Conservation (phyloP, 2,329 filamentous ascomycete species). For the Rhynchosporium agropyri region DNA sequence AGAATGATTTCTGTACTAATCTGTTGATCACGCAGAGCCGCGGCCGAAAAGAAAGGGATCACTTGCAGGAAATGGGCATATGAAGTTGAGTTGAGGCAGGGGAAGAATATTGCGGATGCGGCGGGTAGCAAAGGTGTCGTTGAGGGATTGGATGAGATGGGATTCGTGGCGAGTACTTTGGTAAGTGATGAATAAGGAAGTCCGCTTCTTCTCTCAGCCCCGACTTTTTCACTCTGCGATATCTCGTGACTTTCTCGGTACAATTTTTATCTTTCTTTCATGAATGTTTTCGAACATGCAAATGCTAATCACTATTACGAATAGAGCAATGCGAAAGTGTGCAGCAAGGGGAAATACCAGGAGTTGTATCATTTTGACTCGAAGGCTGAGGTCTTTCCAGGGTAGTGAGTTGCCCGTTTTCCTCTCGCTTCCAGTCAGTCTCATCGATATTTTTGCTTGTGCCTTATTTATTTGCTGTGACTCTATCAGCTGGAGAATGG, state of each 20-base stretch:
- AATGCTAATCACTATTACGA: no score
- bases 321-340: conserved; percentile 49
- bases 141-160: conserved; percentile 49
- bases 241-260: no score
- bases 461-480: not conserved
- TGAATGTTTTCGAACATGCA: no score
- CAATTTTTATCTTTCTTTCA: no score
- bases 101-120: conserved; percentile 57
- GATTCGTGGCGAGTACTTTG: conserved; percentile 48
- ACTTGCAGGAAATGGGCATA: conserved; percentile 49
- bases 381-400: conserved; percentile 51
- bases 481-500: not conserved
- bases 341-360: conserved; percentile 49
- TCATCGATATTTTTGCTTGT: not conserved
- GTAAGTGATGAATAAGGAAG: no score
- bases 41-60: conserved; percentile 11
- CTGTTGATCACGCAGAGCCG: not conserved
- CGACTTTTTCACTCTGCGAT: no score
- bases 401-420: conserved; percentile 12
- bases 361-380: conserved; percentile 57
- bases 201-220: no score
- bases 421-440: not conserved
- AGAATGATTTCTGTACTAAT: no score
- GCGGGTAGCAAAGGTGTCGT: conserved; percentile 46
- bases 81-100: conserved; percentile 53